Evolutionary conservation across 768 basidiomycete species (phyloP).

Genomic region (Boletus coccyginus): DNA sequence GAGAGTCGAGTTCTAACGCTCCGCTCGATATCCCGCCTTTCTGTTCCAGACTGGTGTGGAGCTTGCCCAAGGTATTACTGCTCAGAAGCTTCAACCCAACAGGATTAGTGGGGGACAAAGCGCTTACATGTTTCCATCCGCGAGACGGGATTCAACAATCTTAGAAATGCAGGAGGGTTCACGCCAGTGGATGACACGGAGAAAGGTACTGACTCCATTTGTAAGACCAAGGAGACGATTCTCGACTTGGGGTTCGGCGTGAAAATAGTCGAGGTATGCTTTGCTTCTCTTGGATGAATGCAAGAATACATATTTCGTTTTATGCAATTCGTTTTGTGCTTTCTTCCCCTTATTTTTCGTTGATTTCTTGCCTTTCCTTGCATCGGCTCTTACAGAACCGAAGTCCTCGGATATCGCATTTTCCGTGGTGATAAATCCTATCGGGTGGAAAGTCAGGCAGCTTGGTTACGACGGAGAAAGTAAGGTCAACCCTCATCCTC

Average conservation of each 20-base stretch:
- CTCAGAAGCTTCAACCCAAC: neutral
- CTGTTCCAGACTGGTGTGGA: neutral
- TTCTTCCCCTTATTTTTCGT: slow-evolving; percentile 43
- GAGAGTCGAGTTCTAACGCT: slow-evolving; percentile 24
- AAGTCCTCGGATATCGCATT: slow-evolving; percentile 47
- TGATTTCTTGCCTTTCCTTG: slow-evolving; percentile 39
- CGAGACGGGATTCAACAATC: slow-evolving; percentile 6
- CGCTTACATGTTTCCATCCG: slow-evolving; percentile 14
- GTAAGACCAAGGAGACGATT: slow-evolving; percentile 57
- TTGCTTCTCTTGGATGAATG: slow-evolving; percentile 39
- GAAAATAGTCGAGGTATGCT: slow-evolving; percentile 68
- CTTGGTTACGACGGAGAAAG: neutral
- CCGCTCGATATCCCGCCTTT: neutral
- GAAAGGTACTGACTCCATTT: slow-evolving; percentile 45
- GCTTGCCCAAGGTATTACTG: neutral
- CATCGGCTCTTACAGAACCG: slow-evolving; percentile 39
- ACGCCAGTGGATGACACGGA: neutral
- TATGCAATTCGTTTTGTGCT: slow-evolving; percentile 51
- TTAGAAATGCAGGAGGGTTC: slow-evolving; percentile 5
- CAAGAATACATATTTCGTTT: slow-evolving; percentile 58
- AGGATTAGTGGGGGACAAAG: neutral
- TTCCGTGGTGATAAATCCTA: slow-evolving; percentile 62
- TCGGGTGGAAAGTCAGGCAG: slow-evolving; percentile 5
- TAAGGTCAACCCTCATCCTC: slow-evolving; percentile 59
- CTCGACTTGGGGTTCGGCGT: slow-evolving; percentile 57